phyloP scores from a whole-genome alignment of 2,329 filamentous ascomycete species.

The Calonectria naviculata region DNA sequence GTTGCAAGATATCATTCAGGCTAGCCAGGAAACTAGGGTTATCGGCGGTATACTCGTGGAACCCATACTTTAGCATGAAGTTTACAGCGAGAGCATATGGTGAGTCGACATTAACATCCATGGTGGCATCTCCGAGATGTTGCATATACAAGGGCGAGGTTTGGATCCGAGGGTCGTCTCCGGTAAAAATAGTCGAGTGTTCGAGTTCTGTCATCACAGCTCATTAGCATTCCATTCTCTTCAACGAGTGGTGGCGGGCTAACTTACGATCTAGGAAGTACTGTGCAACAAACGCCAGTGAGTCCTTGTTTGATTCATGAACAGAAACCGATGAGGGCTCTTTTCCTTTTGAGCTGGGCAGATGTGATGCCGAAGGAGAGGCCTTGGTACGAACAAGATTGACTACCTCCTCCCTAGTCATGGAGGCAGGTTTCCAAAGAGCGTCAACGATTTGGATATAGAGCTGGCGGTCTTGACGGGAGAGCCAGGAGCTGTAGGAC shows the following conservation, averaged over 20 bases:
- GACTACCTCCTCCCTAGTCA: conserved; percentile 43
- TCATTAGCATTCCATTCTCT: background rate
- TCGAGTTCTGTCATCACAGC: conserved; percentile 57
- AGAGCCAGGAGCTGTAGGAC: conserved; percentile 55
- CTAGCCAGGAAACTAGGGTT: conserved; percentile 44
- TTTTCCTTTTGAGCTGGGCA: conserved; percentile 55
- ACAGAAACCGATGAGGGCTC: conserved; percentile 48
- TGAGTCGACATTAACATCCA: conserved; percentile 39
- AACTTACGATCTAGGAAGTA: conserved; percentile 64
- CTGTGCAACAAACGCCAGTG: conserved; percentile 53
- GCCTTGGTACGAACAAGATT: conserved; percentile 38
- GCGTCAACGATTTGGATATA: conserved; percentile 57
- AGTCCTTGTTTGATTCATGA: conserved; percentile 45
- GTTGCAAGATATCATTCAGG: conserved; percentile 49
- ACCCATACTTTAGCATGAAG: conserved; percentile 50
- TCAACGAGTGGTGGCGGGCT: too few relatives aligned
- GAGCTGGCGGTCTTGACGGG: conserved; percentile 45
- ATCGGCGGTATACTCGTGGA: conserved; percentile 46
- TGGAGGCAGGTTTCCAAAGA: conserved; percentile 60
- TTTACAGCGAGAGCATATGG: conserved; percentile 49
- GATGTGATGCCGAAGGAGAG: conserved; percentile 27
- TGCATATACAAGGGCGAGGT: conserved; percentile 55
- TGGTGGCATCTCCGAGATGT: conserved; percentile 50
- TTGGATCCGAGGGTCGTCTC: conserved; percentile 44
- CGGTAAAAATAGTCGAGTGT: conserved; percentile 50